Evolutionary conservation across 164 flowering plant genomes (phyloP).

Genomic region (Aristolochia fimbriata): DNA sequence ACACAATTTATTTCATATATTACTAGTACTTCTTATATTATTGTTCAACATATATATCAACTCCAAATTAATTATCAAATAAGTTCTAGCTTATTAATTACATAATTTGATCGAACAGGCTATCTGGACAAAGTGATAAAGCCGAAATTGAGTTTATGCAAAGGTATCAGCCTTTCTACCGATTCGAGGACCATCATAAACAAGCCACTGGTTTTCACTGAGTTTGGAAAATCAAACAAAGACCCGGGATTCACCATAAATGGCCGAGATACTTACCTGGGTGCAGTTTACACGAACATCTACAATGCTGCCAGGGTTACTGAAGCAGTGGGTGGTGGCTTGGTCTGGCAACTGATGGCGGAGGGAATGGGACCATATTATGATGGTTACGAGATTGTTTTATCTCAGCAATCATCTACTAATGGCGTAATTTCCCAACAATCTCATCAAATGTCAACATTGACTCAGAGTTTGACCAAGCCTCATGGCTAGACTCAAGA

Average conservation of each 20-base stretch:
- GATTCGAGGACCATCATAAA: constrained; percentile 18
- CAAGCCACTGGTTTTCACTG: constrained; percentile 26
- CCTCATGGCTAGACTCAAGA: background rate
- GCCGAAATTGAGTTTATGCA: constrained; percentile 16
- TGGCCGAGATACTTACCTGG: constrained; percentile 10
- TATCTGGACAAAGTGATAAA: constrained; percentile 12
- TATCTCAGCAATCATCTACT: constrained; percentile 16
- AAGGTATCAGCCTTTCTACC: constrained; percentile 17
- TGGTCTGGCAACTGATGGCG: constrained; percentile 25
- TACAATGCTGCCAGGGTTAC: constrained; percentile 13
- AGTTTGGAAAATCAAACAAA: no score
- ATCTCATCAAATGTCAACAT: constrained; percentile 14
- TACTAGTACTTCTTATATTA: no score
- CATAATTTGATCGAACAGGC: constrained; percentile 8
- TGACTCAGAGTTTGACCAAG: background rate
- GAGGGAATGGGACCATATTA: constrained; percentile 24
- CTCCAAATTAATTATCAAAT: no score
- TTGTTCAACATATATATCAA: no score
- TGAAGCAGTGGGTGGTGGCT: constrained; percentile 5
- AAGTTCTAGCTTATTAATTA: background rate
- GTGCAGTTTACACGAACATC: constrained; percentile 12
- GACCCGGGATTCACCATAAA: constrained; percentile 1
- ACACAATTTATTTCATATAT: no score
- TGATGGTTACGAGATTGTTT: no score
- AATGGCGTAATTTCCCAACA: constrained; percentile 8